Percentiles rank a stretch among this genome's conserved stretches.
phyloP scores from a whole-genome alignment of 2,329 filamentous ascomycete species.

The Rhynchosporium agropyri region DNA sequence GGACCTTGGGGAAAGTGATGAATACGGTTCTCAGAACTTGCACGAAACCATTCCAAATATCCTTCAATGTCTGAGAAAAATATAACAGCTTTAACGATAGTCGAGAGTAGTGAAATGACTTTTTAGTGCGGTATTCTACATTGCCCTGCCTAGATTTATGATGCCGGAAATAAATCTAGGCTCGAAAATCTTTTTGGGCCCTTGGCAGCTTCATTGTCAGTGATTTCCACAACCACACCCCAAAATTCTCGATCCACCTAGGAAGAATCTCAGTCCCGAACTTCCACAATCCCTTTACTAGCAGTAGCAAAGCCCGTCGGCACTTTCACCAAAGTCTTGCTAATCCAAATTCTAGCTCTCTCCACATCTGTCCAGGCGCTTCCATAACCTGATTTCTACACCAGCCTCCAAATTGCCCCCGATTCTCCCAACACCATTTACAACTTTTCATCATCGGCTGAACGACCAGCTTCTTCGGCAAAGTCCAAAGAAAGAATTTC shows the following conservation, averaged over 20 bases:
- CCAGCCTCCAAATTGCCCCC: slow-evolving; percentile 41
- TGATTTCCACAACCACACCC: slow-evolving; percentile 26
- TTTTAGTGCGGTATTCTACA: slow-evolving; percentile 37
- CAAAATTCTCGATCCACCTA: slow-evolving; percentile 26
- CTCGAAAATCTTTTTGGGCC: slow-evolving; percentile 35
- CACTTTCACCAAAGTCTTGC: slow-evolving; percentile 8
- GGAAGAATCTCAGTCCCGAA: slow-evolving; percentile 30
- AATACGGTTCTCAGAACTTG: slow-evolving; percentile 42
- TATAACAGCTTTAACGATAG: slow-evolving; percentile 42
- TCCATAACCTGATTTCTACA: slow-evolving; percentile 38
- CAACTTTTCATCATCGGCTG: slow-evolving; percentile 35
- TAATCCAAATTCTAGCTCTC: slow-evolving; percentile 20
- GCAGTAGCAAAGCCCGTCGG: slow-evolving; percentile 21
- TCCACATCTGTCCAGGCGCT: slow-evolving; percentile 37
- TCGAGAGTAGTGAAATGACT: slow-evolving; percentile 45
- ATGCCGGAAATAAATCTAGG: slow-evolving; percentile 42
- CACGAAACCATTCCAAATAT: slow-evolving; percentile 46
- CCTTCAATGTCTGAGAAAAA: slow-evolving; percentile 45
- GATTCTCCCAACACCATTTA: slow-evolving; percentile 36
- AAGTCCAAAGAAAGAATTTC: slow-evolving; percentile 33
- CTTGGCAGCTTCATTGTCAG: slow-evolving; percentile 34
- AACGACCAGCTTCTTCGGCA: slow-evolving; percentile 34
- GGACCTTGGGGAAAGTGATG: slow-evolving; percentile 39
- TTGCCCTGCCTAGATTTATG: slow-evolving; percentile 35
- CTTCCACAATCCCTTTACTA: slow-evolving; percentile 31